phyloP scores from a whole-genome alignment of 2,329 filamentous ascomycete species.

The Aspergillus arachidicola region DNA sequence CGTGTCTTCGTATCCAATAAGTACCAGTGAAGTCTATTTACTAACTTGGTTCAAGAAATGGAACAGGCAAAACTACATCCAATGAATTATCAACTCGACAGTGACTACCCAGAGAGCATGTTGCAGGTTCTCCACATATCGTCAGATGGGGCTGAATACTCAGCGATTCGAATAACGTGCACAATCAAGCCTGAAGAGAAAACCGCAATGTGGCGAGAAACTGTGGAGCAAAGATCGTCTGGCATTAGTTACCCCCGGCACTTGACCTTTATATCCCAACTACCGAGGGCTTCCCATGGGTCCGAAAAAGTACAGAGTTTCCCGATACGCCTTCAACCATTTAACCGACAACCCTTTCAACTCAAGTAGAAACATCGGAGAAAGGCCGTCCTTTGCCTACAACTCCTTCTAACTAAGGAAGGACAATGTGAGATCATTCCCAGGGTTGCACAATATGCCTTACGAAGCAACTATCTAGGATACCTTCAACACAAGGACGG shows the following conservation, averaged over 20 bases:
- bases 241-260: background rate
- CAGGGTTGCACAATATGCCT: background rate
- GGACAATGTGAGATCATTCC: background rate
- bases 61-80: background rate
- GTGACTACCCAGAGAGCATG: background rate
- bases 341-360: background rate
- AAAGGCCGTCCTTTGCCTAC: background rate
- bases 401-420: background rate
- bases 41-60: background rate
- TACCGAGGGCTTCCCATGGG: background rate
- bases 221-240: background rate
- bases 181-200: background rate
- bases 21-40: background rate
- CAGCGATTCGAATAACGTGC: background rate
- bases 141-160: background rate
- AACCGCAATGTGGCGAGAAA: background rate
- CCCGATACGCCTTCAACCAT: background rate
- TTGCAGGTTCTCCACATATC: background rate
- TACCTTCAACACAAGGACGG: background rate
- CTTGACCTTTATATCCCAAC: background rate
- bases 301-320: background rate
- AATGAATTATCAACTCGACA: background rate
- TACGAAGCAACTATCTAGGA: background rate
- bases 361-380: background rate
- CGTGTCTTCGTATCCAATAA: background rate